Conservation (phyloP, 345 rosid species). For the Eucalyptus fibrosa region DNA sequence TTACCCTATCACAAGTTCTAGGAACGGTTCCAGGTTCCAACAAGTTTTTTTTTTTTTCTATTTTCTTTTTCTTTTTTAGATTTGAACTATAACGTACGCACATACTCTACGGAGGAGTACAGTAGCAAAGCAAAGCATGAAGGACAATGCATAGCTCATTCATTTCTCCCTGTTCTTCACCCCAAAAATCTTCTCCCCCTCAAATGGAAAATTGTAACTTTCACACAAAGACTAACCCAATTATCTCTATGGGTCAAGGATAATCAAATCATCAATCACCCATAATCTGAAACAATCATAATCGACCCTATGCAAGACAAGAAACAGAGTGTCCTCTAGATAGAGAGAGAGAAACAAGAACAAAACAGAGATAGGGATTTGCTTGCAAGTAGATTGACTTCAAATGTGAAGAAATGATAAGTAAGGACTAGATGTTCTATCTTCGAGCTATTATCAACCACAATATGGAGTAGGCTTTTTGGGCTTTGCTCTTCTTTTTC, state of each 20-base stretch:
- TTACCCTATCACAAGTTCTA: no score
- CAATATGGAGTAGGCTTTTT: no score
- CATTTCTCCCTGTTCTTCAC: not conserved
- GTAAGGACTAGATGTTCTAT: no score
- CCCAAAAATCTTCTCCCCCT: not conserved
- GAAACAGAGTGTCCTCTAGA: not conserved
- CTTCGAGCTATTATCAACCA: no score
- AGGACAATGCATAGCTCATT: not conserved
- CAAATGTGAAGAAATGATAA: no score
- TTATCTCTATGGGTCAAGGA: not conserved
- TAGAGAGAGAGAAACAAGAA: not conserved
- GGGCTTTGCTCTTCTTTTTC: no score
- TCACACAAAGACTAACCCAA: not conserved
- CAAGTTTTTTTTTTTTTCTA: no score
- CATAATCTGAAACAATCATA: not conserved
- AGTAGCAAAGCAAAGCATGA: not conserved
- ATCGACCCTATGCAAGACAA: not conserved
- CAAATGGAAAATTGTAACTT: not conserved
- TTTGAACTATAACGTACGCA: no score
- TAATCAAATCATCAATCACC: not conserved
- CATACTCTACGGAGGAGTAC: not conserved
- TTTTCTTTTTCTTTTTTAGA: no score
- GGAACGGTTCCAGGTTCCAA: no score
- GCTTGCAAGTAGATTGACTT: no score
- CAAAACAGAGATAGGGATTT: not conserved